A percentile compares a stretch with the other conserved stretches of the same genome.
Evolutionary conservation across 1,284 basidiomycete genomes (phyloP).

Genomic region (Melampsora larici-populina): DNA sequence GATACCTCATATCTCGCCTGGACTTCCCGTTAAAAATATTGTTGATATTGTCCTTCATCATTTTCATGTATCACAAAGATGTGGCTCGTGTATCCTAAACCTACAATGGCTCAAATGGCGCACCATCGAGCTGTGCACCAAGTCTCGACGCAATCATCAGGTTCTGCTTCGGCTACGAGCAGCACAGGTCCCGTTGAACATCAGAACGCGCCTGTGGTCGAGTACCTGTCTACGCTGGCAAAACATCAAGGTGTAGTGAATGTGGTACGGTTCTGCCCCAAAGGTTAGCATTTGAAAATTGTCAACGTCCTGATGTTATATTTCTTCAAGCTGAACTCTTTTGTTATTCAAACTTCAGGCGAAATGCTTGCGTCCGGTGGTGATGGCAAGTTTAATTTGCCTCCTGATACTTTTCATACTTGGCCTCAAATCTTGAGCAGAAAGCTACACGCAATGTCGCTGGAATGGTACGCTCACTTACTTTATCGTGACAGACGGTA

Average conservation of each 20-base stretch:
- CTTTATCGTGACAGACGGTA: conserved; percentile 69
- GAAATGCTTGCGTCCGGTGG: conserved; percentile 74
- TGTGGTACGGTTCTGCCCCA: conserved; percentile 91
- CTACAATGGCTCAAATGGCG: conserved; percentile 59
- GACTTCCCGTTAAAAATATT: no score
- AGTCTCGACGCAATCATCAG: conserved; percentile 5
- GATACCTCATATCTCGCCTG: neutral
- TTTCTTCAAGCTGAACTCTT: neutral
- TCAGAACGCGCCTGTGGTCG: conserved; percentile 58
- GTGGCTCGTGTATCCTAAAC: conserved; percentile 91
- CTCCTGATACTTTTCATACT: neutral
- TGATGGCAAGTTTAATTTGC: conserved; percentile 66
- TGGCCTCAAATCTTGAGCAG: neutral
- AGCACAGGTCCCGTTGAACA: conserved; percentile 3
- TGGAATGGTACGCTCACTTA: neutral
- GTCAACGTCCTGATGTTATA: neutral
- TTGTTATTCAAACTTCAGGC: neutral
- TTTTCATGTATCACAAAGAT: conserved; percentile 59
- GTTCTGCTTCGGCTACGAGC: neutral
- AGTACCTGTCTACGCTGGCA: conserved; percentile 89
- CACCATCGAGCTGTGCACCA: conserved; percentile 19
- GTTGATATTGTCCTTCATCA: conserved; percentile 22
- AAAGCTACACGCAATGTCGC: neutral
- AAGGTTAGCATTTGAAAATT: conserved; percentile 61
- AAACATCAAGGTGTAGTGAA: conserved; percentile 94